phyloP scores from a whole-genome alignment of 1,284 basidiomycete species.

The Marasmius sp. region DNA sequence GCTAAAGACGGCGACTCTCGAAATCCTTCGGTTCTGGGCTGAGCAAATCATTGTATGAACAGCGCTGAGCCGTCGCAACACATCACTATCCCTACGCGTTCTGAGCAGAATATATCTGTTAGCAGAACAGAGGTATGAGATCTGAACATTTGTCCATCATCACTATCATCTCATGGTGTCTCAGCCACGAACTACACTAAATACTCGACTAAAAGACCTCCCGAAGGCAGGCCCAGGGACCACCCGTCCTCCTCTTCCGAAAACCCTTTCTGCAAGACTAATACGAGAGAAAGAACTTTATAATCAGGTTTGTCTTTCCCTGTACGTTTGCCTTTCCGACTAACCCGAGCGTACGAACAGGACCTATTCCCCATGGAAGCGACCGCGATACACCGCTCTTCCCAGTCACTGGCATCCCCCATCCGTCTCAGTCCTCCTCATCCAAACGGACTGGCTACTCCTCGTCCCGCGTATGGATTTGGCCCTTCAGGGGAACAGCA shows the following conservation, averaged over 20 bases:
- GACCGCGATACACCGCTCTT: neutral
- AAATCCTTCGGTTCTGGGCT: neutral
- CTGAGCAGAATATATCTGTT: neutral
- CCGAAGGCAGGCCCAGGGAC: constrained; percentile 1
- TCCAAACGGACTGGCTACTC: neutral
- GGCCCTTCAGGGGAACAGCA: neutral
- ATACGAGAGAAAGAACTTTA: neutral
- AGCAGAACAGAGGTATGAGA: neutral
- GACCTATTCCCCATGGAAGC: neutral
- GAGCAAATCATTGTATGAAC: neutral
- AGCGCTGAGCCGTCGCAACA: neutral
- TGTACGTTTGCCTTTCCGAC: neutral
- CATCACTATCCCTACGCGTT: neutral
- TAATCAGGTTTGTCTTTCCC: neutral
- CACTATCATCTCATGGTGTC: too few species aligned
- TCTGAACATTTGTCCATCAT: neutral
- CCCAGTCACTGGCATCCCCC: neutral
- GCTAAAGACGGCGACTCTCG: neutral
- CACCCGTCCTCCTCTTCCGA: neutral
- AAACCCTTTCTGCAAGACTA: neutral
- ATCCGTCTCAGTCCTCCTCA: neutral
- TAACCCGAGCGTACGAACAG: neutral
- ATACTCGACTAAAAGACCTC: neutral
- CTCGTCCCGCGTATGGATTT: neutral
- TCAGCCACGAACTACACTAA: neutral